These are phyloP conservation scores for Adansonia gregorii DNA, from an alignment of 441 rosid genomes.

Conservation along the genomic window DNA sequence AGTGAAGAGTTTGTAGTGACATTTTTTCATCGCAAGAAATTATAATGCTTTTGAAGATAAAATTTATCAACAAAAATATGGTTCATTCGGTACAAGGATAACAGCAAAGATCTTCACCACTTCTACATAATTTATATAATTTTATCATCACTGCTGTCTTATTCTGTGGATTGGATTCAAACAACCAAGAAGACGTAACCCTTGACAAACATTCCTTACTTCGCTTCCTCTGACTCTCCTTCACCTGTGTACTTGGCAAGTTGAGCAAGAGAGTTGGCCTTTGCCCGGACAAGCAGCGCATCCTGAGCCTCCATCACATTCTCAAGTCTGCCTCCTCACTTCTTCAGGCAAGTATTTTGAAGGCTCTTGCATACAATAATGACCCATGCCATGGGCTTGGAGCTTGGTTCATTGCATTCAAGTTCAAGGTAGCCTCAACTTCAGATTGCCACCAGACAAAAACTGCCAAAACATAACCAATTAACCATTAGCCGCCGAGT, in stretches of 20 bases:
- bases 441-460: conserved; percentile 91
- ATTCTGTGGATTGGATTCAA: neutral
- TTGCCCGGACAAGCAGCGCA: conserved; percentile 63
- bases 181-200: conserved; percentile 65
- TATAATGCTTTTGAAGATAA: conserved; percentile 14
- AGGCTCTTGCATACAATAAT: conserved; percentile 92
- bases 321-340: conserved; percentile 84
- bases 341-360: conserved; percentile 92
- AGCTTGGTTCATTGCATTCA: conserved; percentile 91
- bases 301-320: conserved; percentile 85
- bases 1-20: neutral
- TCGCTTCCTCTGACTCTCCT: conserved; percentile 93
- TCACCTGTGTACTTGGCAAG: conserved; percentile 87
- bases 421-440: conserved; percentile 85
- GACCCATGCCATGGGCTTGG: conserved; percentile 90
- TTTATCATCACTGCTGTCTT: neutral
- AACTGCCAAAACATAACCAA: conserved; percentile 51
- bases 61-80: conserved; percentile 20
- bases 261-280: conserved; percentile 89
- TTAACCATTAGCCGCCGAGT: neutral
- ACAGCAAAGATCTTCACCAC: neutral
- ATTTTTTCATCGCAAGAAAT: conserved; percentile 15
- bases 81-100: neutral
- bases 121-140: neutral
- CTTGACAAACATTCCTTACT: conserved; percentile 84